A percentile compares a stretch with the other conserved stretches of the same genome.
phyloP scores from a whole-genome alignment of 345 rosid genomes.

The Gossypium bickii region DNA sequence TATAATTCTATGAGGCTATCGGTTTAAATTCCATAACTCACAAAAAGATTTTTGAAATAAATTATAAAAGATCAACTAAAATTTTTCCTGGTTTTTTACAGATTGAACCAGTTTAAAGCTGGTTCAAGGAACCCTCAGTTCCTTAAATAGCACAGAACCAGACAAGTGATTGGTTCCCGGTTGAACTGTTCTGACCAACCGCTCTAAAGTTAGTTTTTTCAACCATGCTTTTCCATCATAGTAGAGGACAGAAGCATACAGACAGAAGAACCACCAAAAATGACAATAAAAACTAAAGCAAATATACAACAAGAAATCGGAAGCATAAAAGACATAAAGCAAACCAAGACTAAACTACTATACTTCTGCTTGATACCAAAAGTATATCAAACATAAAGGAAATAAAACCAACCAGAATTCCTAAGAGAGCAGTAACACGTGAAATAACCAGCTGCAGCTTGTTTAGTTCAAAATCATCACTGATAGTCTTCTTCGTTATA shows the following conservation, averaged over 20 bases:
- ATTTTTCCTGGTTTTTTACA: too few species aligned
- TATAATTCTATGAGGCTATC: too few species aligned
- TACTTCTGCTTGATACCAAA: conserved; percentile 2
- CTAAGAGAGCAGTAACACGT: conserved; percentile 72
- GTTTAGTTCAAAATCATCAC: conserved; percentile 54
- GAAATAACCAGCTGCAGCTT: conserved; percentile 78
- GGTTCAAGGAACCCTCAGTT: too few species aligned
- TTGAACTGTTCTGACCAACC: neutral
- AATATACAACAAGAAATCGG: neutral
- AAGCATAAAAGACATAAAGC: neutral
- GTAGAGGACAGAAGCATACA: neutral
- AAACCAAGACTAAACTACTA: neutral
- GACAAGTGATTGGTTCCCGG: too few species aligned
- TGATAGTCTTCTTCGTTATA: conserved; percentile 42
- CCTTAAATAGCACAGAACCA: too few species aligned
- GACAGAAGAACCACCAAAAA: neutral
- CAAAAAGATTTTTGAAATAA: too few species aligned
- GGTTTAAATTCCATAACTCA: too few species aligned
- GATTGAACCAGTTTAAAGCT: too few species aligned
- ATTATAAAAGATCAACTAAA: too few species aligned
- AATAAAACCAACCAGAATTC: conserved; percentile 65
- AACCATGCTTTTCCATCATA: neutral
- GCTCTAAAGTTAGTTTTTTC: neutral
- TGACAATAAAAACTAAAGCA: neutral
- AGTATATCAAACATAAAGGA: neutral